These are phyloP conservation scores for Cucurbitaria berberidis DNA, from an alignment of 2,329 filamentous ascomycete genomes.

Conservation along the genomic window DNA sequence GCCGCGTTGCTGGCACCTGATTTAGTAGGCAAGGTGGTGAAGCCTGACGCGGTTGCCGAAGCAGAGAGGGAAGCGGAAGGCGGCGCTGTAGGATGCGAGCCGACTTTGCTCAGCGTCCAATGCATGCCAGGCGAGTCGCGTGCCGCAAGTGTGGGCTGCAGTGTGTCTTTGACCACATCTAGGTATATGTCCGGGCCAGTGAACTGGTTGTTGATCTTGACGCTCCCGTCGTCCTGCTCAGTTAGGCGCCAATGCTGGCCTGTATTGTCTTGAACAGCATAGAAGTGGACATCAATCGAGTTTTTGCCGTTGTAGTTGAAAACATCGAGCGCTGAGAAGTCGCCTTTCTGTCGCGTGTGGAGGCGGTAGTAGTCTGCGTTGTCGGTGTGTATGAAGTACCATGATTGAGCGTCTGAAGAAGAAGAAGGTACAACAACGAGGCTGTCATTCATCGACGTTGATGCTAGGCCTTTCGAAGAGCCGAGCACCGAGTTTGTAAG, in stretches of 20 bases:
- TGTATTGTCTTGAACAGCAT: conserved; percentile 4
- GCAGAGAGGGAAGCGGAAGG: neutral
- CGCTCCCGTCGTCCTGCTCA: conserved; percentile 10
- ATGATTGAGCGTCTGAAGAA: conserved; percentile 4
- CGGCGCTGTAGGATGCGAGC: neutral
- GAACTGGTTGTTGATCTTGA: conserved; percentile 20
- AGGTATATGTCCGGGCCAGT: conserved; percentile 19
- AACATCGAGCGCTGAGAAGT: conserved; percentile 13
- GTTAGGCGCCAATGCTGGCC: conserved; percentile 16
- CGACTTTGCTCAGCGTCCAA: conserved; percentile 14
- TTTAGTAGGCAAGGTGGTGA: neutral
- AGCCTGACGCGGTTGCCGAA: neutral
- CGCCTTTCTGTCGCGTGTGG: conserved; percentile 19
- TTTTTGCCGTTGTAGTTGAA: conserved; percentile 6
- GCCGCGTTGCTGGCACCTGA: neutral
- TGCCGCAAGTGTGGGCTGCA: conserved; percentile 8
- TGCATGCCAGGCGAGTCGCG: conserved; percentile 4
- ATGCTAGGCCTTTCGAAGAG: conserved; percentile 8
- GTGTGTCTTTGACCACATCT: conserved; percentile 6
- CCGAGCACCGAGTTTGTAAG: conserved; percentile 12
- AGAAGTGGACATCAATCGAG: conserved; percentile 12
- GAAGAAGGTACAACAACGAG: conserved; percentile 8
- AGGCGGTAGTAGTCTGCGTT: conserved; percentile 9
- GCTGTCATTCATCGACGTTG: conserved; percentile 9
- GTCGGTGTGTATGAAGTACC: conserved; percentile 15